Evolutionary conservation across 139 green algal species (phyloP).

Genomic region (Coccomyxa sp.): DNA sequence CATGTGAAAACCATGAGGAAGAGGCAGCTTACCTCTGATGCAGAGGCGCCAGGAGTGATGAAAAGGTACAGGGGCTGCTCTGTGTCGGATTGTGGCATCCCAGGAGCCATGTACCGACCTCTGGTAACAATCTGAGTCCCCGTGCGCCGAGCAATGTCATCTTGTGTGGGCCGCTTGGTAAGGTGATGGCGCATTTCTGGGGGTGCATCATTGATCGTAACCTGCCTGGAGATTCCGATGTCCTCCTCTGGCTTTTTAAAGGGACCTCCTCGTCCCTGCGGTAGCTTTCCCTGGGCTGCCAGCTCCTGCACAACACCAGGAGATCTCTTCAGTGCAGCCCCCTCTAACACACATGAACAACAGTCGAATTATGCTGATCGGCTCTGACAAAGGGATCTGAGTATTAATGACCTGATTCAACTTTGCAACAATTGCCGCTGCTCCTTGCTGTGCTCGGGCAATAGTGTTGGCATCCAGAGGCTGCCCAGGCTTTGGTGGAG

Average conservation of each 20-base stretch:
- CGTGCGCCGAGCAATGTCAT: slow-evolving; percentile 46
- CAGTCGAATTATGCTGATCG: background rate
- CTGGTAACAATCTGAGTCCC: slow-evolving; percentile 35
- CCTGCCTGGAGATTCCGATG: slow-evolving; percentile 25
- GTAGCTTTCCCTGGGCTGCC: slow-evolving; percentile 6
- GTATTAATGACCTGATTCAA: slow-evolving; percentile 14
- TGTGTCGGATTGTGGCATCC: slow-evolving; percentile 10
- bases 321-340: background rate
- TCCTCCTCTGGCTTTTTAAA: slow-evolving; percentile 7
- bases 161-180: slow-evolving; percentile 36
- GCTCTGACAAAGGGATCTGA: background rate
- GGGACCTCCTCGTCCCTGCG: background rate
- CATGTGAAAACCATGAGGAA: background rate
- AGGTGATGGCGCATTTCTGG: slow-evolving; percentile 33
- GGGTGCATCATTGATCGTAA: slow-evolving; percentile 49
- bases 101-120: slow-evolving; percentile 43
- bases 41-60: slow-evolving; percentile 26
- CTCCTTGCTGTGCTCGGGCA: slow-evolving; percentile 15
- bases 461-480: slow-evolving; percentile 5
- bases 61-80: slow-evolving; percentile 46
- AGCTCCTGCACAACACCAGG: slow-evolving; percentile 1
- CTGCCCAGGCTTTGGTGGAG: background rate
- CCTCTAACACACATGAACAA: background rate
- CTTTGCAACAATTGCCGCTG: slow-evolving; percentile 16
- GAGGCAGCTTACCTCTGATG: background rate